A percentile compares a stretch with the other conserved stretches of the same genome.
Evolutionary conservation across 2,329 filamentous ascomycete genomes (phyloP).

Genomic region (Aspergillus sclerotialis): DNA sequence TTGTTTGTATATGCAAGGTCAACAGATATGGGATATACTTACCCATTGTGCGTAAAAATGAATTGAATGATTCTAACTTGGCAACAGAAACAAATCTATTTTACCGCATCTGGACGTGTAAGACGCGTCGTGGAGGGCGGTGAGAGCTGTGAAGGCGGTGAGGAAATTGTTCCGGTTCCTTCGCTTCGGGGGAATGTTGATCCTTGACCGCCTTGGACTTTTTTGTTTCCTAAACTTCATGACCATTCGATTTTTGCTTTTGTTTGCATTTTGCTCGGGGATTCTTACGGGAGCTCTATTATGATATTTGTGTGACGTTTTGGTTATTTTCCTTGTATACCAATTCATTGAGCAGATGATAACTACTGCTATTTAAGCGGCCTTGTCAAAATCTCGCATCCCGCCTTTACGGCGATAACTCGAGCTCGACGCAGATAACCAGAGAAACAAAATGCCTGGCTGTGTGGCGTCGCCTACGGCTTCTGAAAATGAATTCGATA

Average conservation of each 20-base stretch:
- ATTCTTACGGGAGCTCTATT: no score
- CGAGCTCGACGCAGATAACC: background rate
- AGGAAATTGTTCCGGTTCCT: no score
- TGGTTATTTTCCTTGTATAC: no score
- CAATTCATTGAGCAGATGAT: no score
- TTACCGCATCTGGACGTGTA: conserved; percentile 36
- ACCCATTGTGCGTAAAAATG: conserved; percentile 32
- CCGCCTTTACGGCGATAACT: background rate
- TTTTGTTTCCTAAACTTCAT: conserved; percentile 11
- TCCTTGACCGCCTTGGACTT: conserved; percentile 23
- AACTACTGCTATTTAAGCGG: background rate
- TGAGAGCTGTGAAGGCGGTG: no score
- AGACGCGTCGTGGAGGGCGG: conserved; percentile 27
- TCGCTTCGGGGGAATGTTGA: no score
- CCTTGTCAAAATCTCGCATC: conserved; percentile 1
- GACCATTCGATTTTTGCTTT: no score
- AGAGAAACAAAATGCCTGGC: conserved; percentile 56
- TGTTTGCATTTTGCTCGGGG: no score
- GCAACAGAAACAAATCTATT: conserved; percentile 21
- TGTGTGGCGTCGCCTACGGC: conserved; percentile 71
- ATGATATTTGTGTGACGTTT: no score
- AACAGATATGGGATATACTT: conserved; percentile 1
- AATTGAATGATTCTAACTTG: no score
- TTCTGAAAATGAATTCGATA: conserved; percentile 90
- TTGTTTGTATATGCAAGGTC: conserved; percentile 3